Evolutionary conservation across 805 yeast genomes (phyloP), one percentile per base, ranked within the genome.

Genomic region (Saccharomycopsis selenospora): DNA sequence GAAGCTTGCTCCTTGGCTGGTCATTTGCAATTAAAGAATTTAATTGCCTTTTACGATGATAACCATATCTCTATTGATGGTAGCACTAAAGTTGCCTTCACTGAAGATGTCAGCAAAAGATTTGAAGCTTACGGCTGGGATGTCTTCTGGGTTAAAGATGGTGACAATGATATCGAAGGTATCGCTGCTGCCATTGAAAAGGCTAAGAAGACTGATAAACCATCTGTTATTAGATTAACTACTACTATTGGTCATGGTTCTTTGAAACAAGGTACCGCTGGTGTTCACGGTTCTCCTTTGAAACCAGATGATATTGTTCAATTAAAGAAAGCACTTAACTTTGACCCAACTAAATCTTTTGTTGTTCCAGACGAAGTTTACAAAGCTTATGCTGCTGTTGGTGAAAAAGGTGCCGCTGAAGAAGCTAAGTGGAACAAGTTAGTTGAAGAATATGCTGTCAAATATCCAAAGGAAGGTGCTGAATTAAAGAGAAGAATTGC

Each of bases 51-150:
- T 72, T 91, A 90, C 80, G 99, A 91, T 67, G 96, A 89, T 75
- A 91, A 91, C 82, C 82, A 82, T 66, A 90, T 91, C 76, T 84
- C 98, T 61, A 91, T 91, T 66, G 99, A 91, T 67, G 99, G 99
- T 75, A 72, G 76, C 70, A 91, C 95, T 63, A 73, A 78, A 56
- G 80, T 81, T 53, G 87, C 97, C 52, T 90, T 91, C 79, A 87
- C 96, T 55, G 98, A 91, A 74, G 86, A 91, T 65, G 97, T 91
- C 47, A 63, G 75, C 58, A 75, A 73, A 66, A 81, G 97, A 72
- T 83, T 85, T 67, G 82, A 82, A 73, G 76, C 96, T 50, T 93
- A 91, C 70, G 97, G 96, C 59, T 91, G 98, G 98, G 84, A 91
- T 72, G 77, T 83, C 36, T 53, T 85, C 56, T 72, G 76, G 68